These are phyloP conservation scores for Thalia dealbata DNA, from an alignment of 176 grass and related monocot genomes.

Conservation along the genomic window DNA sequence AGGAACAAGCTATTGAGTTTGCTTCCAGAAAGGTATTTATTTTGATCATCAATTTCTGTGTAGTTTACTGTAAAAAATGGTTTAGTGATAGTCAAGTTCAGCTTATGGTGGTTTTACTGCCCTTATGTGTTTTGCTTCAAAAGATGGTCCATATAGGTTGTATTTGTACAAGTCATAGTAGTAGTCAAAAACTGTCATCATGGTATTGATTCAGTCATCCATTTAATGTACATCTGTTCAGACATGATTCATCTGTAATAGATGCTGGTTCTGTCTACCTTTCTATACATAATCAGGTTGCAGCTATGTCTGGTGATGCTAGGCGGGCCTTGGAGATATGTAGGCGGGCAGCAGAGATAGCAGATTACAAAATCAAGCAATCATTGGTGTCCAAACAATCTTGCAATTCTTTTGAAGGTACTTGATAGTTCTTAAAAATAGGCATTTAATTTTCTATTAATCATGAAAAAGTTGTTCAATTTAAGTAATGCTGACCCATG, in stretches of 20 bases:
- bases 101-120: too few relatives aligned
- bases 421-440: slow-evolving; percentile 24
- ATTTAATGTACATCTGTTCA: too few relatives aligned
- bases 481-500: neutral
- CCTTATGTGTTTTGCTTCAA: too few relatives aligned
- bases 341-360: slow-evolving; percentile 72
- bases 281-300: slow-evolving; percentile 46
- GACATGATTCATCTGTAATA: neutral
- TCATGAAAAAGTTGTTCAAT: slow-evolving; percentile 1
- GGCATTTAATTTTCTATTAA: neutral
- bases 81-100: neutral
- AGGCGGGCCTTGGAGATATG: slow-evolving; percentile 92
- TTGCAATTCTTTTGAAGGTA: slow-evolving; percentile 18
- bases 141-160: too few relatives aligned
- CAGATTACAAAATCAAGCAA: slow-evolving; percentile 72
- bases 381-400: slow-evolving; percentile 19
- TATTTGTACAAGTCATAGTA: too few relatives aligned
- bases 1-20: slow-evolving; percentile 94
- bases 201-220: too few relatives aligned
- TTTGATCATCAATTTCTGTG: neutral
- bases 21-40: slow-evolving; percentile 85
- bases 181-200: too few relatives aligned
- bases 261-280: neutral
- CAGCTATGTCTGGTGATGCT: slow-evolving; percentile 97
- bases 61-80: neutral